Percentiles rank a stretch among this genome's conserved stretches.
Evolutionary conservation across 768 basidiomycete genomes (phyloP).

Genomic region (Mycena belliarum): DNA sequence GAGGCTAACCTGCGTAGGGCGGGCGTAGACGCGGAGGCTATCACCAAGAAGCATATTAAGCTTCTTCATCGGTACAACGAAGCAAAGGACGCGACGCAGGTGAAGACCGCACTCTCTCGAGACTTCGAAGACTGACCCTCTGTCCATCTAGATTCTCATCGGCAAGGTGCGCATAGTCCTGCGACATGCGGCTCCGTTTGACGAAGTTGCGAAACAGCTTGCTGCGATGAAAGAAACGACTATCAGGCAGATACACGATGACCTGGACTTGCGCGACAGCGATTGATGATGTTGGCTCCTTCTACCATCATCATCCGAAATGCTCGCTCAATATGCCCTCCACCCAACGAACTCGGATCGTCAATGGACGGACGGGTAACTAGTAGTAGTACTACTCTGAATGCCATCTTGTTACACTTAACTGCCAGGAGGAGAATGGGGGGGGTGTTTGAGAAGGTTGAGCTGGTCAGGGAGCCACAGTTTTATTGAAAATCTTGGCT

Average conservation of each 20-base stretch:
- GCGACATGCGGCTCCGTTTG: background rate
- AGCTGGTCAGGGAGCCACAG: too few relatives aligned
- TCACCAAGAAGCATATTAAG: constrained; percentile 69
- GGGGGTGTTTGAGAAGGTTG: too few relatives aligned
- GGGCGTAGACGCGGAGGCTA: constrained; percentile 51
- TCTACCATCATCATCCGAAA: too few relatives aligned
- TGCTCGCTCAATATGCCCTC: too few relatives aligned
- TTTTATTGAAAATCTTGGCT: too few relatives aligned
- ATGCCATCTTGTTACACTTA: too few relatives aligned
- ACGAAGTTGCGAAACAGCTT: constrained; percentile 48
- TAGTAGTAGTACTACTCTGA: too few relatives aligned
- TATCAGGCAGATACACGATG: constrained; percentile 71
- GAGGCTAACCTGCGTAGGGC: constrained; percentile 23
- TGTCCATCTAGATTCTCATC: constrained; percentile 61
- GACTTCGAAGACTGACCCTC: background rate
- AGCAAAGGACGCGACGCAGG: constrained; percentile 83
- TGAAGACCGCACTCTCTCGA: constrained; percentile 23
- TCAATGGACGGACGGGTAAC: too few relatives aligned
- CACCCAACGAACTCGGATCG: too few relatives aligned
- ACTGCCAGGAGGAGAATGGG: too few relatives aligned
- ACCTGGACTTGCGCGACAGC: constrained; percentile 57
- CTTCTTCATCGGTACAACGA: constrained; percentile 79
- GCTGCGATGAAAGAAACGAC: constrained; percentile 70
- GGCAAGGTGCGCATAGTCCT: constrained; percentile 61
- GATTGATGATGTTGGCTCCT: background rate